Conservation (phyloP, 257 asterid species). For the Lantana camara region DNA sequence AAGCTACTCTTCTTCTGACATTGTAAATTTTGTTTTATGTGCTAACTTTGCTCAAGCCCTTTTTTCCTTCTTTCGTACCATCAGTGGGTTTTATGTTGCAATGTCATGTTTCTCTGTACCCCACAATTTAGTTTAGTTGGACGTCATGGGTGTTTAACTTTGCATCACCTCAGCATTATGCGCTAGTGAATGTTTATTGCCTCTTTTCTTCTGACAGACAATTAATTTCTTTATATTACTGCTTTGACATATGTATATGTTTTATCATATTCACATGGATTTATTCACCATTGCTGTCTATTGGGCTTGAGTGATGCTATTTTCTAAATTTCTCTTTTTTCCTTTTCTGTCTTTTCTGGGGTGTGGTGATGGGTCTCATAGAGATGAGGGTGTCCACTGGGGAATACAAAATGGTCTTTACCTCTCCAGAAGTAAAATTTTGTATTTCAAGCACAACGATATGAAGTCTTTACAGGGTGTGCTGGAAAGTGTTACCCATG, state of each 20-base stretch:
- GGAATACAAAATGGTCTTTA: slow-evolving; percentile 96
- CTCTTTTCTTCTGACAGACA: slow-evolving; percentile 16
- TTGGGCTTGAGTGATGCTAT: not conserved
- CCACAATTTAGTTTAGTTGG: slow-evolving; percentile 2
- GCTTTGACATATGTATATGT: slow-evolving; percentile 11
- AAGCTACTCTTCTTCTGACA: not conserved
- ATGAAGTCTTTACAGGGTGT: slow-evolving; percentile 67
- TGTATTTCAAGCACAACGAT: slow-evolving; percentile 87
- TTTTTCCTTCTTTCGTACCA: slow-evolving; percentile 6
- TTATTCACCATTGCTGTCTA: slow-evolving; percentile 12
- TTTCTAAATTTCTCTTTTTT: not conserved
- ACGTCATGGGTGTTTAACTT: not conserved
- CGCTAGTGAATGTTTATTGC: not conserved
- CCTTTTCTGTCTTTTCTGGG: not conserved
- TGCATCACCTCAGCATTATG: slow-evolving; percentile 14
- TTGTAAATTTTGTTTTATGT: not conserved
- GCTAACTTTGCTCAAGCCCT: slow-evolving; percentile 3
- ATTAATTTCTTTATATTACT: slow-evolving; percentile 2
- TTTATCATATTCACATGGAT: slow-evolving; percentile 10
- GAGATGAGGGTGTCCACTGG: slow-evolving; percentile 99
- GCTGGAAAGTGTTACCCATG: slow-evolving; percentile 71
- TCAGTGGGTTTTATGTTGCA: not conserved
- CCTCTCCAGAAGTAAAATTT: slow-evolving; percentile 89
- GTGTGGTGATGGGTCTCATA: slow-evolving; percentile 33
- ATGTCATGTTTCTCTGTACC: not conserved